Evolutionary conservation across 768 basidiomycete species (phyloP), one percentile per base, ranked within the genome.

Genomic region (Vararia minispora): DNA sequence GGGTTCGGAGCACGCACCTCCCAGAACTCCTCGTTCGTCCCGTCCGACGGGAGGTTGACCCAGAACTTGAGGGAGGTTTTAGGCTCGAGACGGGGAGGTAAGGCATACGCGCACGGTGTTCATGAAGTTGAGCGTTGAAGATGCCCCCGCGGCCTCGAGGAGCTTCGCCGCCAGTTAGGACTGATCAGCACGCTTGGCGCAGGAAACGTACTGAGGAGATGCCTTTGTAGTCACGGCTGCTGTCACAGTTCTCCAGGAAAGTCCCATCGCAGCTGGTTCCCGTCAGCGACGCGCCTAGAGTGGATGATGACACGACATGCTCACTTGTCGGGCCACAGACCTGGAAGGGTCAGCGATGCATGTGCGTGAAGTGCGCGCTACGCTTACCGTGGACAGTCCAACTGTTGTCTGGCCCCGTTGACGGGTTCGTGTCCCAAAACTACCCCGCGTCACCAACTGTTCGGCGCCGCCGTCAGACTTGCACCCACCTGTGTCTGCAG

Each of bases 311-410:
- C 10, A 2, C 7, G 41, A n/a, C 5, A 4, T 32, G 56, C 68
- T 35, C 46, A 76, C 74, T 72, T 57, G 48, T 78, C 79, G 3
- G 76, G 74, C 79, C 79, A 82, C 28, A 79, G 60, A 42, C 79
- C 78, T 74, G 41, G 14, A 8, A 21, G 33, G 3, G 44, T 47
- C 26, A 46, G 37, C 14, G 35, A 49, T 17, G n/a, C n/a, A n/a
- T n/a, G n/a, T n/a, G n/a, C n/a, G n/a, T n/a, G n/a, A n/a, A n/a
- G n/a, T n/a, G n/a, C n/a, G n/a, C n/a, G n/a, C 24, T 13, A 11
- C n/a, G 48, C 68, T 33, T 41, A 75, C 81, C 79, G 39, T 81
- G 81, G 42, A 83, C 76, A 1, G 79, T 85, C 80, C 82, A 85
- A 48, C 74, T 76, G 49, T 79, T 47, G 8, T 52, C 54, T 5